Conservation (phyloP, 352 stramenopile genomes). For the Blastocystis hominis region DNA sequence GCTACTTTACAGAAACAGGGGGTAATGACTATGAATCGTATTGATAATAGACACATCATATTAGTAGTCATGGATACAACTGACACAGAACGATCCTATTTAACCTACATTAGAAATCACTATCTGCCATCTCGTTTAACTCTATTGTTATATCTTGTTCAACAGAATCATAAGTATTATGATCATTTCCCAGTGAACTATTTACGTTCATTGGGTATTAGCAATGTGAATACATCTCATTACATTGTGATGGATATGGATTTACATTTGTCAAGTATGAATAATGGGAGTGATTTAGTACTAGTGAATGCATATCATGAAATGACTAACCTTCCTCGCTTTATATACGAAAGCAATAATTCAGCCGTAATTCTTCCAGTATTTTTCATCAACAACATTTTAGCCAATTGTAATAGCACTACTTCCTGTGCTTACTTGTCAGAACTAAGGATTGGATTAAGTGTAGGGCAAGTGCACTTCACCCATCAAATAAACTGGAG, state of each 20-base stretch:
- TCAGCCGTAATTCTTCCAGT: too few relatives aligned
- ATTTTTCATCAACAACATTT: too few relatives aligned
- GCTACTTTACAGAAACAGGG: background rate
- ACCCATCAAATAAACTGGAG: constrained; percentile 4
- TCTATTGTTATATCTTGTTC: background rate
- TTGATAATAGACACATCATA: background rate
- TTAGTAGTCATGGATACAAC: background rate
- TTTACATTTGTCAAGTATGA: too few relatives aligned
- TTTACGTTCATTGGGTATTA: background rate
- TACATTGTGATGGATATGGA: constrained; percentile 42
- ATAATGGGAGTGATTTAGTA: background rate
- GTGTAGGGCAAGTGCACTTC: too few relatives aligned
- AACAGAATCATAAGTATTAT: background rate
- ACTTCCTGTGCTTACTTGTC: too few relatives aligned
- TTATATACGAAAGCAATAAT: too few relatives aligned
- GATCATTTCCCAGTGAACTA: constrained; percentile 30
- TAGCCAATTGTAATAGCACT: too few relatives aligned
- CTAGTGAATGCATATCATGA: too few relatives aligned
- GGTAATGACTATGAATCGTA: background rate
- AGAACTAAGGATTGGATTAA: too few relatives aligned
- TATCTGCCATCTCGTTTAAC: background rate
- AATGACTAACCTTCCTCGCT: too few relatives aligned
- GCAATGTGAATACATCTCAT: background rate
- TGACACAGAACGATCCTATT: background rate
- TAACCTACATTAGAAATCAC: background rate